phyloP scores from a whole-genome alignment of 371 early-diverging fungal species.

The Mucor mucedo region DNA sequence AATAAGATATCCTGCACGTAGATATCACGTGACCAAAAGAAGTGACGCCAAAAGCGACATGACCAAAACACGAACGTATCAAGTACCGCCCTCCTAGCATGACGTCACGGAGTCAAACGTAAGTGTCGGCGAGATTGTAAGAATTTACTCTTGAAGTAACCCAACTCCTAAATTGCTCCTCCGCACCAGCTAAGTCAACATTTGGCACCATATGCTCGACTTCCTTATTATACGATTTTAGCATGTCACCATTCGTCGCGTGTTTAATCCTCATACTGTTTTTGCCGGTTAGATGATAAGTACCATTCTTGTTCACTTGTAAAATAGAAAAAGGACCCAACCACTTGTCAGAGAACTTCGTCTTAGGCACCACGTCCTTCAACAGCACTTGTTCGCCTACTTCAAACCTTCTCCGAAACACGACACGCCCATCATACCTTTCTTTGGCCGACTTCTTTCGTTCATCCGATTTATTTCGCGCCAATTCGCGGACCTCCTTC shows the following conservation, averaged over 20 bases:
- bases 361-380: not conserved
- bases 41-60: too few species aligned
- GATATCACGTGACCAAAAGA: too few species aligned
- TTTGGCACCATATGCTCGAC: constrained; percentile 23
- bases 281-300: constrained; percentile 17
- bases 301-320: constrained; percentile 7
- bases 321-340: constrained; percentile 21
- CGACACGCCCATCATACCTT: constrained; percentile 14
- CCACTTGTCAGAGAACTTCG: constrained; percentile 27
- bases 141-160: too few species aligned
- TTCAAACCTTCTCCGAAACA: not conserved
- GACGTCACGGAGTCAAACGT: too few species aligned
- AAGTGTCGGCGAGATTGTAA: too few species aligned
- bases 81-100: too few species aligned
- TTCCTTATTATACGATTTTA: constrained; percentile 7
- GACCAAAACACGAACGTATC: too few species aligned
- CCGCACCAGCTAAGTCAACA: not conserved
- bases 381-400: constrained; percentile 26
- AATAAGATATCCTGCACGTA: too few species aligned
- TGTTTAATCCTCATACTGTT: constrained; percentile 9
- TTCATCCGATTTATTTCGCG: constrained; percentile 6
- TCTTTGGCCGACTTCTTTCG: not conserved
- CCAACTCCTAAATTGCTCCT: constrained; percentile 21
- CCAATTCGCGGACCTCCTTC: not conserved
- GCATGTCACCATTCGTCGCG: constrained; percentile 26